phyloP scores from a whole-genome alignment of 2,329 filamentous ascomycete species.

The Alternaria conjuncta region DNA sequence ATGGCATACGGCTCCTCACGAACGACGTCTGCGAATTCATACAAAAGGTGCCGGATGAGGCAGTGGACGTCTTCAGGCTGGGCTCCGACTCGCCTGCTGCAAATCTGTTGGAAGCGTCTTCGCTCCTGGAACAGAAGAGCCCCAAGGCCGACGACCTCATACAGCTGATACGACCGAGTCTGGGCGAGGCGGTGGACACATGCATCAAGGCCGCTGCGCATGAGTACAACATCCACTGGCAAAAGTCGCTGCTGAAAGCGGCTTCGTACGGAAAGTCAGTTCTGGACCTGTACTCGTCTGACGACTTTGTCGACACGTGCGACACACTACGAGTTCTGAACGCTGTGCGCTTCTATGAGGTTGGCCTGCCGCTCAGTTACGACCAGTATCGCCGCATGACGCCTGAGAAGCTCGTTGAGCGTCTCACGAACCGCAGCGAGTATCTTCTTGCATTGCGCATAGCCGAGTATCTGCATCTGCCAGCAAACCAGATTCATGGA shows the following conservation, averaged over 20 bases:
- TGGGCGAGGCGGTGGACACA: conserved; percentile 91
- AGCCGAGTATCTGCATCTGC: conserved; percentile 83
- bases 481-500: conserved; percentile 89
- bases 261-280: conserved; percentile 98
- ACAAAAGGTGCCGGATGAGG: conserved; percentile 88
- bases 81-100: conserved; percentile 89
- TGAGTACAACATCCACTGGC: conserved; percentile 89
- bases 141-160: conserved; percentile 98
- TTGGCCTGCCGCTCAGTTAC: conserved; percentile 88
- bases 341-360: conserved; percentile 87
- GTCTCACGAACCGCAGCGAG: conserved; percentile 86
- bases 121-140: conserved; percentile 89
- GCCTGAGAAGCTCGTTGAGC: conserved; percentile 83
- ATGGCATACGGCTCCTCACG: conserved; percentile 88
- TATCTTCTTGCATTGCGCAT: conserved; percentile 90
- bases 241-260: conserved; percentile 93
- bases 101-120: conserved; percentile 90
- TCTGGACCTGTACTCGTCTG: conserved; percentile 94
- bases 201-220: conserved; percentile 93
- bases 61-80: conserved; percentile 86
- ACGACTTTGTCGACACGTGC: conserved; percentile 98
- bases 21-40: conserved; percentile 97
- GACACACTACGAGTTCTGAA: conserved; percentile 92
- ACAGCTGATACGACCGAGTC: conserved; percentile 83
- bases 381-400: conserved; percentile 93